A percentile compares a stretch with the other conserved stretches of the same genome.
Evolutionary conservation across 2,329 filamentous ascomycete species (phyloP).

Genomic region (Claviceps quebecensis): DNA sequence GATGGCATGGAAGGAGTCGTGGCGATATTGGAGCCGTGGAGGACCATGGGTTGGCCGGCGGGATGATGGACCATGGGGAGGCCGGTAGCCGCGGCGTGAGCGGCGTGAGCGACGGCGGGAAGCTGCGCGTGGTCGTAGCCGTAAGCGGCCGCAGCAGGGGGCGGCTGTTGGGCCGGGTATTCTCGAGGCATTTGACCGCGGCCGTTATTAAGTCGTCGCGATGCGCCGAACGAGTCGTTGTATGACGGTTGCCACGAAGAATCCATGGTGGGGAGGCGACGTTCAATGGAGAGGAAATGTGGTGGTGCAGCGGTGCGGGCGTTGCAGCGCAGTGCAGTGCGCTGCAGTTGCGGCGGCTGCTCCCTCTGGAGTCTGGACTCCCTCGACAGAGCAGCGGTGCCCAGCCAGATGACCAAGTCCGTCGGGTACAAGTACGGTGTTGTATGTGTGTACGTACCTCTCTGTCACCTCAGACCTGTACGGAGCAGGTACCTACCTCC

Average conservation of each 20-base stretch:
- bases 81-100: constrained; percentile 32
- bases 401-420: too few relatives aligned
- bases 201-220: constrained; percentile 48
- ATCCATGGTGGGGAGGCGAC: constrained; percentile 30
- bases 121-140: constrained; percentile 56
- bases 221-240: constrained; percentile 46
- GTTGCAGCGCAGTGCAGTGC: too few relatives aligned
- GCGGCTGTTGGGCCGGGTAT: constrained; percentile 26
- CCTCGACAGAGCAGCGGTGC: too few relatives aligned
- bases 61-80: constrained; percentile 14
- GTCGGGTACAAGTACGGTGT: too few relatives aligned
- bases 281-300: not conserved
- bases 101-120: constrained; percentile 48
- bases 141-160: constrained; percentile 13
- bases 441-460: too few relatives aligned
- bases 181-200: constrained; percentile 31
- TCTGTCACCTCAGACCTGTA: too few relatives aligned
- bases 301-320: not conserved
- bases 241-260: constrained; percentile 50
- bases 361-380: too few relatives aligned
- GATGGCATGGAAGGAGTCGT: constrained; percentile 36
- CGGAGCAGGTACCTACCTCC: too few relatives aligned
- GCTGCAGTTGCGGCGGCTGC: too few relatives aligned
- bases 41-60: constrained; percentile 16
- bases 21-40: constrained; percentile 33